phyloP scores from a whole-genome alignment of 139 green algal genomes.

The Pedinophyceae sp. region DNA sequence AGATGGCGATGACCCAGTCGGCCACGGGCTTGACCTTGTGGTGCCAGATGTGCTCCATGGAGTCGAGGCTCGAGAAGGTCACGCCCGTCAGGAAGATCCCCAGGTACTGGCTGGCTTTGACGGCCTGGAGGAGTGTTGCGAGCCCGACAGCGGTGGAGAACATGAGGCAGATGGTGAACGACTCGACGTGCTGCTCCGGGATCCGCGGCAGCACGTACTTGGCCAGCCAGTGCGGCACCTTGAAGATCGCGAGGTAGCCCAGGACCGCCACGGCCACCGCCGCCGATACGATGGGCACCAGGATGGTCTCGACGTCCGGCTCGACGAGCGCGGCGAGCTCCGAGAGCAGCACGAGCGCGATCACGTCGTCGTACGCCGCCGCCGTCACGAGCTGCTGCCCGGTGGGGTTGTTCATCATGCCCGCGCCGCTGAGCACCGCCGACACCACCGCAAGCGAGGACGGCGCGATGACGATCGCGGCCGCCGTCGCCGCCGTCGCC shows the following conservation, averaged over 20 bases:
- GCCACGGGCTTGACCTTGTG: not conserved
- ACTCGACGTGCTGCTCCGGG: not conserved
- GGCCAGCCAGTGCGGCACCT: not conserved
- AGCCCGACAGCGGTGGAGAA: no score
- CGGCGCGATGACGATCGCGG: not conserved
- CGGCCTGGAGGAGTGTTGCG: no score
- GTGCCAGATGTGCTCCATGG: not conserved
- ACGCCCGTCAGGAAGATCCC: not conserved
- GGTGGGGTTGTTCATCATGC: slow-evolving; percentile 2
- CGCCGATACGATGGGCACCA: slow-evolving; percentile 2
- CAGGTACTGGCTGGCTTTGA: not conserved
- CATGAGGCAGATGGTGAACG: no score
- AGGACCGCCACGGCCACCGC: not conserved
- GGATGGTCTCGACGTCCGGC: slow-evolving; percentile 4
- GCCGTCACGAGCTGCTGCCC: slow-evolving; percentile 14
- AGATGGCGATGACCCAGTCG: not conserved
- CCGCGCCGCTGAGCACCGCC: not conserved
- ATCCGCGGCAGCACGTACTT: not conserved
- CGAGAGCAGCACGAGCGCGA: slow-evolving; percentile 10
- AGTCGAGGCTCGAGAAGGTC: not conserved
- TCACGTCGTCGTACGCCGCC: slow-evolving; percentile 11
- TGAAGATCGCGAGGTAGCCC: not conserved
- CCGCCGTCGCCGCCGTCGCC: not conserved
- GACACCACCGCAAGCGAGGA: not conserved
- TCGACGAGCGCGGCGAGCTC: slow-evolving; percentile 9